Percentiles rank a stretch among this genome's conserved stretches.
Evolutionary conservation across 495 filamentous ascomycete species (phyloP).

Genomic region (Cercophora newfieldiana): DNA sequence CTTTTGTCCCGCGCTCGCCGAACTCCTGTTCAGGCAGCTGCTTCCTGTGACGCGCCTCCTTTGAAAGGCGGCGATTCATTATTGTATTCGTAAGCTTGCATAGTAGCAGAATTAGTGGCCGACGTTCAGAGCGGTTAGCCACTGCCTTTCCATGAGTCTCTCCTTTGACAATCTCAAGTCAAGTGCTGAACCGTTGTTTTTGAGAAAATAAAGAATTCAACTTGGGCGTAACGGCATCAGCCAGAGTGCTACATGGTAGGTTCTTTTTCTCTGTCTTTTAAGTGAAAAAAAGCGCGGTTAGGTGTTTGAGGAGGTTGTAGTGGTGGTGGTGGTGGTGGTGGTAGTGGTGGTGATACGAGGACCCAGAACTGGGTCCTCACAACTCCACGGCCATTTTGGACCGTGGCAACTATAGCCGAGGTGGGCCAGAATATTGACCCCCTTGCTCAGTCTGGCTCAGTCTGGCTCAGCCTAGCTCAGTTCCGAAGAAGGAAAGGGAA

Average conservation of each 20-base stretch:
- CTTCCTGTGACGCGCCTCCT: neutral
- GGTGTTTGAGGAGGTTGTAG: neutral
- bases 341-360: neutral
- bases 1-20: too few relatives aligned
- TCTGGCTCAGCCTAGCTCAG: too few relatives aligned
- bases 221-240: neutral
- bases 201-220: neutral
- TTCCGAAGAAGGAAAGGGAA: too few relatives aligned
- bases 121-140: neutral
- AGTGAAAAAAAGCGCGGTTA: neutral
- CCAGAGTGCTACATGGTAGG: neutral
- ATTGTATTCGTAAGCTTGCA: neutral
- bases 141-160: neutral
- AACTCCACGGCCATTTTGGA: slow-evolving; percentile 1
- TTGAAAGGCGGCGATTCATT: neutral
- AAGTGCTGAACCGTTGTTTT: neutral
- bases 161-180: neutral
- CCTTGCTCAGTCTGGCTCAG: too few relatives aligned
- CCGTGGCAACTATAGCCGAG: neutral
- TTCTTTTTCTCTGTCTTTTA: neutral
- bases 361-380: neutral
- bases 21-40: too few relatives aligned
- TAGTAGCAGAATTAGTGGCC: neutral
- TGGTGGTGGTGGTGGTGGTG: neutral
- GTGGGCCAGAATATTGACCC: too few relatives aligned